phyloP scores from a whole-genome alignment of 2,329 filamentous ascomycete genomes.

The Clarireedia hainanense region DNA sequence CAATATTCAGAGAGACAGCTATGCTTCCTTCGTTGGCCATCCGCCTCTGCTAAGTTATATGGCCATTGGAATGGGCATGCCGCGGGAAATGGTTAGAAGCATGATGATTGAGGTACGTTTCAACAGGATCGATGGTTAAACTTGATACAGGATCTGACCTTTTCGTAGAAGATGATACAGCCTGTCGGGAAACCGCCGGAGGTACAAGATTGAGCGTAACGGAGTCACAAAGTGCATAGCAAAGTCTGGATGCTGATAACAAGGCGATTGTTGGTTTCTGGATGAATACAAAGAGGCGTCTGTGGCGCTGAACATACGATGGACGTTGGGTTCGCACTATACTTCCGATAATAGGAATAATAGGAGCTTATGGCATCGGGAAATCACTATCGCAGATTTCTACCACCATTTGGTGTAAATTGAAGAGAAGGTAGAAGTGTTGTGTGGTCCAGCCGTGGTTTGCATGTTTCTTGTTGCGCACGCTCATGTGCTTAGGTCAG shows the following conservation, averaged over 20 bases:
- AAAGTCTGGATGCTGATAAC: not conserved
- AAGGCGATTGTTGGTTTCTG: too few species aligned
- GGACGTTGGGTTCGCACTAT: too few species aligned
- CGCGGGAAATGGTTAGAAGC: constrained; percentile 69
- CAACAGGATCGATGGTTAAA: too few species aligned
- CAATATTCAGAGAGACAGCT: constrained; percentile 91
- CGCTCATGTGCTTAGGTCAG: too few species aligned
- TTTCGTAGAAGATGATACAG: constrained; percentile 55
- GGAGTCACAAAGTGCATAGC: not conserved
- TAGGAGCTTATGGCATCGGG: too few species aligned
- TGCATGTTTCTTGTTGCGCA: too few species aligned
- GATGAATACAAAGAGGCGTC: not conserved
- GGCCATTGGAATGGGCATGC: constrained; percentile 79
- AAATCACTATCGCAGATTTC: too few species aligned
- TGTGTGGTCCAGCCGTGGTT: too few species aligned
- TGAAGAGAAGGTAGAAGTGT: too few species aligned
- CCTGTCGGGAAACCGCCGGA: constrained; percentile 60
- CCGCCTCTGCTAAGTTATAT: constrained; percentile 83
- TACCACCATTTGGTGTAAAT: too few species aligned
- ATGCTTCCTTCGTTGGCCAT: constrained; percentile 82
- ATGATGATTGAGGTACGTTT: constrained; percentile 65
- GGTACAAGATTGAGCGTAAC: constrained; percentile 37
- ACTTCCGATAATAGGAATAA: too few species aligned
- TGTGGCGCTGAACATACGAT: not conserved
- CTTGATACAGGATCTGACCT: not conserved